Percentiles rank a stretch among this genome's conserved stretches.
phyloP scores from a whole-genome alignment of 805 yeast genomes.

The Myxozyma sirexii region DNA sequence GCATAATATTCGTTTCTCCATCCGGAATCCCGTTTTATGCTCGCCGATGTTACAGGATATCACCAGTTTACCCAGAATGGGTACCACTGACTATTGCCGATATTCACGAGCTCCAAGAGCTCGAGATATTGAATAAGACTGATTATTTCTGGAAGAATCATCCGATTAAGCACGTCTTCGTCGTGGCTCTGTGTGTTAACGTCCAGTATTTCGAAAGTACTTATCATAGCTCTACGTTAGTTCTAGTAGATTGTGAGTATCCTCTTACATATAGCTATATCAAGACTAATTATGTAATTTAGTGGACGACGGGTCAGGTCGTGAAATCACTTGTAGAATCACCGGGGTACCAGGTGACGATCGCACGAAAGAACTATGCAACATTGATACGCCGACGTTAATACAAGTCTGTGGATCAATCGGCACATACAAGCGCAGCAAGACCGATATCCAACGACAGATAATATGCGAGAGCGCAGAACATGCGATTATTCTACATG shows the following conservation, averaged over 20 bases:
- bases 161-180: slow-evolving; percentile 17
- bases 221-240: neutral
- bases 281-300: neutral
- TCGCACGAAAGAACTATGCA: neutral
- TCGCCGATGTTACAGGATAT: neutral
- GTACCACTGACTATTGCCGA: slow-evolving; percentile 8
- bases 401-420: slow-evolving; percentile 9
- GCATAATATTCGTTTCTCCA: neutral
- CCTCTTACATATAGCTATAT: neutral
- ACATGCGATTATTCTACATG: neutral
- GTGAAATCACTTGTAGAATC: neutral
- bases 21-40: neutral
- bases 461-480: neutral
- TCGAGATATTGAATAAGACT: neutral
- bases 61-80: neutral
- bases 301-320: slow-evolving; percentile 14
- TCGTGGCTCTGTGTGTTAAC: slow-evolving; percentile 16
- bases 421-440: neutral
- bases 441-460: neutral
- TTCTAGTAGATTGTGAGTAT: neutral
- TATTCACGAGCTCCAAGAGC: neutral
- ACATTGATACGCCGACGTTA: neutral
- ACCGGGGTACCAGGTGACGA: neutral
- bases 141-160: slow-evolving; percentile 27
- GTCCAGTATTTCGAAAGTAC: neutral